Conservation (phyloP, 2,329 filamentous ascomycete species). For the Metarhizium anisopliae region DNA sequence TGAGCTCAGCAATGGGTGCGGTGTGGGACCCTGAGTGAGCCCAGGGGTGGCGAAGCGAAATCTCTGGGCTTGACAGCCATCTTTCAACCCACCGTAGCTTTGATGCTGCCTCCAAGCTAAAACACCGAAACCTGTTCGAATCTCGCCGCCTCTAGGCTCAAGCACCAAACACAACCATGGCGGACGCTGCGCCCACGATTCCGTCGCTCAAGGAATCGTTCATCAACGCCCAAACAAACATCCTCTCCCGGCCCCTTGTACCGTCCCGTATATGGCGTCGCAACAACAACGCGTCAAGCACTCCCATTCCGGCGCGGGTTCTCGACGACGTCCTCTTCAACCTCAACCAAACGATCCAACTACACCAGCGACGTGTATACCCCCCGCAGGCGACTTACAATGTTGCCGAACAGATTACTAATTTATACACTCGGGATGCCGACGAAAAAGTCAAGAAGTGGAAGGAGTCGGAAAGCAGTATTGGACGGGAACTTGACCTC, state of each 20-base stretch:
- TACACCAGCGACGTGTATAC: constrained; percentile 58
- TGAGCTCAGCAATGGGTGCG: too few species aligned
- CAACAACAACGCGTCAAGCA: constrained; percentile 32
- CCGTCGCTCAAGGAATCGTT: constrained; percentile 57
- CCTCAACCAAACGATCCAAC: constrained; percentile 53
- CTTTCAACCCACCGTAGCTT: too few species aligned
- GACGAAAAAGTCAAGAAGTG: constrained; percentile 27
- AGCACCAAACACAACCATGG: background rate
- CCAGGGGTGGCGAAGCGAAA: too few species aligned
- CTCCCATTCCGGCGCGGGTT: constrained; percentile 35
- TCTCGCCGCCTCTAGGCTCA: too few species aligned
- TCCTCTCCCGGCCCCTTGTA: constrained; percentile 49
- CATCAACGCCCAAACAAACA: constrained; percentile 51
- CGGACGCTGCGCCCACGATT: constrained; percentile 38
- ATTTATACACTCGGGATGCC: constrained; percentile 45
- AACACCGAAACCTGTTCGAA: too few species aligned
- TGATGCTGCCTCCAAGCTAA: too few species aligned
- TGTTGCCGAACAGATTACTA: constrained; percentile 64
- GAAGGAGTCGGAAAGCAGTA: constrained; percentile 27
- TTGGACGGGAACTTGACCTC: constrained; percentile 34
- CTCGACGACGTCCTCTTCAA: constrained; percentile 49
- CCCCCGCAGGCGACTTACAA: constrained; percentile 58
- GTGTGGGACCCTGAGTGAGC: too few species aligned
- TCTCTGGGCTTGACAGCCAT: too few species aligned
- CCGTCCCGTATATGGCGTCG: constrained; percentile 46